Evolutionary conservation across 106 monocot species (phyloP).

Genomic region (Allium fistulosum): DNA sequence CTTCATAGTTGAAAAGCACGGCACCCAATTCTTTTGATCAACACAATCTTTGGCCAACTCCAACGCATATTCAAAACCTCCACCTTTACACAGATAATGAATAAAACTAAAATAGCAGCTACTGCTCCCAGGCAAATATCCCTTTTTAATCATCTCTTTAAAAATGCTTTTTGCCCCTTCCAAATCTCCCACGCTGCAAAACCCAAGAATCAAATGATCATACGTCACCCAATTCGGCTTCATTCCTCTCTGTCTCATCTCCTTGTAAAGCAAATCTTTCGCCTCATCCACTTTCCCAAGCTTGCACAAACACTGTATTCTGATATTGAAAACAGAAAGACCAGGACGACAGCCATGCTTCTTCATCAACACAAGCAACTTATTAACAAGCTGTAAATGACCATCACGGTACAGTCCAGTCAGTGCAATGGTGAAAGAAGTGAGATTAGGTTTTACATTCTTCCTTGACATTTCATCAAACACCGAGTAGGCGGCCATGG

Average conservation of each 20-base stretch:
- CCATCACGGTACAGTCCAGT: slow-evolving; percentile 65
- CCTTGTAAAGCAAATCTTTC: slow-evolving; percentile 32
- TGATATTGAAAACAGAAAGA: slow-evolving; percentile 36
- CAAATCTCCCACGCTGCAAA: slow-evolving; percentile 63
- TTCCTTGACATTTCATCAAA: slow-evolving; percentile 66
- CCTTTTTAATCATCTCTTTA: slow-evolving; percentile 39
- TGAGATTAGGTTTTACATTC: slow-evolving; percentile 50
- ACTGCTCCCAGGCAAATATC: slow-evolving; percentile 44
- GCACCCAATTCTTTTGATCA: slow-evolving; percentile 62
- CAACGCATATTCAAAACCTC: slow-evolving; percentile 59
- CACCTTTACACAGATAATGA: slow-evolving; percentile 60
- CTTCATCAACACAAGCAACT: slow-evolving; percentile 73
- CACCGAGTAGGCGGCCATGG: slow-evolving; percentile 54
- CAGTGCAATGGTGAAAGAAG: slow-evolving; percentile 48
- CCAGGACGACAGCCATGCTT: slow-evolving; percentile 26
- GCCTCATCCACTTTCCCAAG: slow-evolving; percentile 39
- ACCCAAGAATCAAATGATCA: slow-evolving; percentile 65
- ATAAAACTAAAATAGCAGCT: slow-evolving; percentile 59
- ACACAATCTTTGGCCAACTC: slow-evolving; percentile 33
- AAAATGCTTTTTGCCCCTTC: slow-evolving; percentile 62
- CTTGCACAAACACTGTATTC: slow-evolving; percentile 66
- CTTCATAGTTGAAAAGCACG: slow-evolving; percentile 64
- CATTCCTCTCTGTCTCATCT: slow-evolving; percentile 44
- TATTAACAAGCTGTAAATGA: slow-evolving; percentile 45
- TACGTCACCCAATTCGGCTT: slow-evolving; percentile 65